These are phyloP conservation scores for Aphanomyces stellatus DNA, from an alignment of 352 stramenopile species.

Conservation along the genomic window DNA sequence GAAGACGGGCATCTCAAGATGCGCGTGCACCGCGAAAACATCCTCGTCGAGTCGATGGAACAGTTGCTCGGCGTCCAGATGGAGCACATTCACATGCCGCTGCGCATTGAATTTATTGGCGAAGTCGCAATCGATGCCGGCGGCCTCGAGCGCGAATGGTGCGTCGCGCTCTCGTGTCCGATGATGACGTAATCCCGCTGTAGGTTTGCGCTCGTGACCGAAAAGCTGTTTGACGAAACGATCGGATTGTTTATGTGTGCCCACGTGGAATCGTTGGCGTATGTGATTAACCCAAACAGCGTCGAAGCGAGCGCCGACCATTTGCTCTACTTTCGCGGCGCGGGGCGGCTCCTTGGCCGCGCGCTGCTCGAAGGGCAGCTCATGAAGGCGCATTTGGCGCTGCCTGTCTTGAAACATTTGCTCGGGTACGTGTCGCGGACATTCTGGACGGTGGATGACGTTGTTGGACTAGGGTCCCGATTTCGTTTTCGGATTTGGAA, in stretches of 20 bases:
- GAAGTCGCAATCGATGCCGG: slow-evolving; percentile 86
- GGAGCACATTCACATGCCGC: slow-evolving; percentile 80
- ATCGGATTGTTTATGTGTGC: slow-evolving; percentile 83
- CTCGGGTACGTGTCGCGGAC: slow-evolving; percentile 31
- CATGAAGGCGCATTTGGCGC: slow-evolving; percentile 72
- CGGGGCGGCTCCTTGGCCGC: slow-evolving; percentile 92
- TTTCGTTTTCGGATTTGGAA: slow-evolving; percentile 86
- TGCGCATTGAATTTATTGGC: slow-evolving; percentile 84
- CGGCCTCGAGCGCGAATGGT: slow-evolving; percentile 85
- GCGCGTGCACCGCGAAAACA: slow-evolving; percentile 75
- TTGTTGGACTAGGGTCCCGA: slow-evolving; percentile 33
- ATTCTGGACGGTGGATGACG: neutral
- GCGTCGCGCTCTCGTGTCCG: slow-evolving; percentile 24
- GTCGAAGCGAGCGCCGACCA: slow-evolving; percentile 87
- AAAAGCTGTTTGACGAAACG: slow-evolving; percentile 80
- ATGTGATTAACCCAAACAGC: slow-evolving; percentile 78
- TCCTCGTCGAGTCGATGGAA: slow-evolving; percentile 80
- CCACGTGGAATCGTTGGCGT: slow-evolving; percentile 68
- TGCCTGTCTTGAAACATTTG: slow-evolving; percentile 80
- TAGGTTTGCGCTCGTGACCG: slow-evolving; percentile 63
- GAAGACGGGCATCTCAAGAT: slow-evolving; percentile 81
- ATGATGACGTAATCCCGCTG: too few species aligned
- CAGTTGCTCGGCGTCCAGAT: slow-evolving; percentile 74
- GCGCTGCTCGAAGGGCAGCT: slow-evolving; percentile 94
- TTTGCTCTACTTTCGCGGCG: slow-evolving; percentile 96